These are phyloP conservation scores for Penicillium maclennaniae DNA, from an alignment of 495 filamentous ascomycete genomes.

Conservation along the genomic window DNA sequence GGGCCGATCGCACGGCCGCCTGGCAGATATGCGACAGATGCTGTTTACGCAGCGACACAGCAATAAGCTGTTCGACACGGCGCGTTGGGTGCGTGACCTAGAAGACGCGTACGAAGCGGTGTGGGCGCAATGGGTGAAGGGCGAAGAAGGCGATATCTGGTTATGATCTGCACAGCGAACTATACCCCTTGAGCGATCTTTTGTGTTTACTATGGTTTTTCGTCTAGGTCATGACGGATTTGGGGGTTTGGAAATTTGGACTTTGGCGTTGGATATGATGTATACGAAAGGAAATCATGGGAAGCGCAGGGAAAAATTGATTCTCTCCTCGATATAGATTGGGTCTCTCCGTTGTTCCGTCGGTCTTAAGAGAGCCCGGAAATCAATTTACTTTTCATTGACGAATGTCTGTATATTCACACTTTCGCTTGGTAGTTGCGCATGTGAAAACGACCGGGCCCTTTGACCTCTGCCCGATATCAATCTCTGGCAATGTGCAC, in stretches of 20 bases:
- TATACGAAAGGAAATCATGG: not conserved
- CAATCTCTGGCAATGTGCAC: no score
- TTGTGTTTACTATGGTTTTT: slow-evolving; percentile 17
- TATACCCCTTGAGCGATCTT: slow-evolving; percentile 38
- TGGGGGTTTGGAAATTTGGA: not conserved
- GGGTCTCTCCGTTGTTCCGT: not conserved
- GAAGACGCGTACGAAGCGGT: slow-evolving; percentile 85
- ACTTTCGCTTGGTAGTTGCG: no score
- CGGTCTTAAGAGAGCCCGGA: not conserved
- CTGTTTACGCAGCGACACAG: slow-evolving; percentile 78
- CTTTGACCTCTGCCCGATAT: no score
- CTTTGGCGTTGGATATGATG: not conserved
- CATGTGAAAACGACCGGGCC: no score
- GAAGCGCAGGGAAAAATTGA: not conserved
- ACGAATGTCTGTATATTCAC: no score
- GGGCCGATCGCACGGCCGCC: slow-evolving; percentile 59
- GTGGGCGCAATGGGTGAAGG: slow-evolving; percentile 83
- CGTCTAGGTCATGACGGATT: not conserved
- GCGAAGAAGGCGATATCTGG: slow-evolving; percentile 89
- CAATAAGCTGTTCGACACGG: slow-evolving; percentile 87
- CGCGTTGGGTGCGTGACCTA: slow-evolving; percentile 86
- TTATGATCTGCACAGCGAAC: slow-evolving; percentile 42
- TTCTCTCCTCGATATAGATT: not conserved
- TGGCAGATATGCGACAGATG: slow-evolving; percentile 72
- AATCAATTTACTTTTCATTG: not conserved